Conservation (phyloP, 2,329 filamentous ascomycete genomes). For the Boeremia exigua region DNA sequence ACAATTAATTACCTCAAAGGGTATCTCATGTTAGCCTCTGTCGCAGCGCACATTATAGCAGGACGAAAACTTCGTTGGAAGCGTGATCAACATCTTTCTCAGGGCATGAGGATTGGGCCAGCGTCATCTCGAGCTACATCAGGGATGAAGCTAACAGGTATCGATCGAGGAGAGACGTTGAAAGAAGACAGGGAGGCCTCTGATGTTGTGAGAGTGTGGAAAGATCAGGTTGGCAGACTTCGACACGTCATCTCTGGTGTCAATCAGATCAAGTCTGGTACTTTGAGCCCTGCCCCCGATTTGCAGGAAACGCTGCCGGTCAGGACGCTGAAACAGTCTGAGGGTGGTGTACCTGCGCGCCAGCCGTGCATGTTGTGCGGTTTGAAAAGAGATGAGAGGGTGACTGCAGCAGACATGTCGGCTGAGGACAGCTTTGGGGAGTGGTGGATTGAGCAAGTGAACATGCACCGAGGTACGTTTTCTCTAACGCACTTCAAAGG, state of each 20-base stretch:
- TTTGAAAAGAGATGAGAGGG: constrained; percentile 83
- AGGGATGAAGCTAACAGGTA: constrained; percentile 89
- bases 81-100: constrained; percentile 80
- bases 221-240: constrained; percentile 74
- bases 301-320: constrained; percentile 73
- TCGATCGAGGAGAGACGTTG: constrained; percentile 81
- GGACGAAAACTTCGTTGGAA: constrained; percentile 91
- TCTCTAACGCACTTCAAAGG: background rate
- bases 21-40: constrained; percentile 68
- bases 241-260: constrained; percentile 73
- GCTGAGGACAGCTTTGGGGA: constrained; percentile 93
- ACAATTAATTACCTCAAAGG: constrained; percentile 68
- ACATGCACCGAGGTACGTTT: constrained; percentile 68
- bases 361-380: constrained; percentile 86
- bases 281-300: constrained; percentile 66
- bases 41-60: constrained; percentile 80
- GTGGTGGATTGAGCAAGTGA: constrained; percentile 82
- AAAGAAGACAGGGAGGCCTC: constrained; percentile 85
- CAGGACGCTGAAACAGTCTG: constrained; percentile 63
- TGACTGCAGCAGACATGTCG: constrained; percentile 74
- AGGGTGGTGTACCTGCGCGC: constrained; percentile 74
- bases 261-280: constrained; percentile 56
- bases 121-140: constrained; percentile 71
- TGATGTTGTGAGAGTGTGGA: constrained; percentile 79
- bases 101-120: constrained; percentile 83